Evolutionary conservation across 129 eudicot genomes (phyloP), one percentile per base, ranked within the genome.

Genomic region (Glebionis coronaria): DNA sequence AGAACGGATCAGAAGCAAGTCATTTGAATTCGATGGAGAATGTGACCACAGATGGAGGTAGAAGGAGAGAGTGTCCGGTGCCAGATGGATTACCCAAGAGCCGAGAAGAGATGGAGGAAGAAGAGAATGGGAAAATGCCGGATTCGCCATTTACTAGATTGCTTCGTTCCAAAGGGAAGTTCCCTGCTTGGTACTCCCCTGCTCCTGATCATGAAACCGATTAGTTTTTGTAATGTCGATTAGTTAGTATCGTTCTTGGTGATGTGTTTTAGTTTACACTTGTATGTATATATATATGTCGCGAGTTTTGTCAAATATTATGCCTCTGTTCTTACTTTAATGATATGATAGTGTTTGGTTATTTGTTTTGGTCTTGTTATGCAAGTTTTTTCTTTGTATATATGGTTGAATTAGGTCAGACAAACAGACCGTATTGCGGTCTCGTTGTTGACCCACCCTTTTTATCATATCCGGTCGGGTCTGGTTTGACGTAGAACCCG

Each of bases 151-250:
- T 66, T 56, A 71, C 78, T n/a, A 60, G 82, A 72, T 44, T 78
- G 75, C 82, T 78, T 67, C 74, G 82, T 0, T 20, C 77, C 0
- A 78, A 72, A 72, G 82, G 82, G 38, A 63, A 60, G n/a, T 73
- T 16, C 31, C 82, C 82, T 67, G 77, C 82, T 52, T 78, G 82
- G 82, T 78, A 42, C 57, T 73, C 78, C 13, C 74, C 65, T 56
- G 66, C 61, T 47, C 82, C 82, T 47, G 78, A 78, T 13, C 82
- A 78, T 14, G 55, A 78, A 67, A 60, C 74, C 0, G 14, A 66
- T 50, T 65, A 14, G 20, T 19, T n/a, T 21, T 1, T 4, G 40
- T 47, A 13, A 47, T 44, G 3, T 55, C 23, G 12, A 56, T 20
- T 19, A 3, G 12, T 9, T 55, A 31, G 11, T 72, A 35, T 61